Conservation (phyloP, 1,284 basidiomycete species). For the Macrocystidia cucumis region DNA sequence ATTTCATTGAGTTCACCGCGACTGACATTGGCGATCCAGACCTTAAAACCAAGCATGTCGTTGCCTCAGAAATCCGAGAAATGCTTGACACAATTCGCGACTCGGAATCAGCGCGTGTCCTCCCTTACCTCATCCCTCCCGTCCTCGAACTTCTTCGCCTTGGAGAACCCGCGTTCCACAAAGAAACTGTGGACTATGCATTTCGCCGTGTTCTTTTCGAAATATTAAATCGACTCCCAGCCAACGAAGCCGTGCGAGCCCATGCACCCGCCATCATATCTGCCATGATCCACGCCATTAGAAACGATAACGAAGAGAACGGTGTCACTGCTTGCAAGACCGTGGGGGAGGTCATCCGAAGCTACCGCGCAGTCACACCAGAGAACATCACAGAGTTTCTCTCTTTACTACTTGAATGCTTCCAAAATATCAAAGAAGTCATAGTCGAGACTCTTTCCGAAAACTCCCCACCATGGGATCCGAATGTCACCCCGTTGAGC, state of each 20-base stretch:
- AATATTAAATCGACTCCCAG: slow-evolving; percentile 84
- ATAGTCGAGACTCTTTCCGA: slow-evolving; percentile 75
- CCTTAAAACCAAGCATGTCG: slow-evolving; percentile 59
- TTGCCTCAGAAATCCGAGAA: slow-evolving; percentile 81
- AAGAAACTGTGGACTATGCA: slow-evolving; percentile 78
- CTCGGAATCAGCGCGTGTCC: slow-evolving; percentile 67
- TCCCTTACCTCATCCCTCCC: slow-evolving; percentile 72
- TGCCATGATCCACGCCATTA: slow-evolving; percentile 76
- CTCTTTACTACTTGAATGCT: slow-evolving; percentile 68
- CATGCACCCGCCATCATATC: slow-evolving; percentile 69
- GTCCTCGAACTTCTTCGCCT: slow-evolving; percentile 75
- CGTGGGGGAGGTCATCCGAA: slow-evolving; percentile 76
- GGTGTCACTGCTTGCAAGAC: slow-evolving; percentile 90
- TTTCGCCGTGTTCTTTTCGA: slow-evolving; percentile 84
- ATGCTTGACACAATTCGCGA: slow-evolving; percentile 82
- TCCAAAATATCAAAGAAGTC: slow-evolving; percentile 70
- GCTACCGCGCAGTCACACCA: slow-evolving; percentile 68
- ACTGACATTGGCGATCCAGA: slow-evolving; percentile 38
- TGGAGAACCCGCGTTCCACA: slow-evolving; percentile 71
- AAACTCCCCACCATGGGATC: slow-evolving; percentile 46
- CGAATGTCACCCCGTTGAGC: slow-evolving; percentile 55
- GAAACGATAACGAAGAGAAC: slow-evolving; percentile 95
- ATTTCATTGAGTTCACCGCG: not conserved
- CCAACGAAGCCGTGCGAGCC: slow-evolving; percentile 71
- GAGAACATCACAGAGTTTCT: slow-evolving; percentile 80